A percentile compares a stretch with the other conserved stretches of the same genome.
Evolutionary conservation across 495 filamentous ascomycete species (phyloP).

Genomic region (Daldinia decipiens): DNA sequence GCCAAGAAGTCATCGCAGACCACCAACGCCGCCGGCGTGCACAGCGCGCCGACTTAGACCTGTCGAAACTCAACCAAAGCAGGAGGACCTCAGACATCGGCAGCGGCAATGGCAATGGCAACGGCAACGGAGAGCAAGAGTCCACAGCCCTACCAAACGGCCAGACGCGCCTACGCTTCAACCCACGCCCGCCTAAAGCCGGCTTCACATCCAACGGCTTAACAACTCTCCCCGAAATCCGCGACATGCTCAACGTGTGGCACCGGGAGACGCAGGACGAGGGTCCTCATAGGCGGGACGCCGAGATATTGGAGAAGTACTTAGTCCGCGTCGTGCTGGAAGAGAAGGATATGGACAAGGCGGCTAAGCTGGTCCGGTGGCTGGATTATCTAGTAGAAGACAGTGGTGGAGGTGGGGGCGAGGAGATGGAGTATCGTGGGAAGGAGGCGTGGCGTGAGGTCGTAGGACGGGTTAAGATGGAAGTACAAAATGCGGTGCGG

Average conservation of each 20-base stretch:
- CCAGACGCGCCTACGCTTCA: constrained; percentile 52
- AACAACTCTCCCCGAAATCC: constrained; percentile 47
- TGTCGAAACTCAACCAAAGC: constrained; percentile 24
- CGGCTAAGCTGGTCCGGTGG: constrained; percentile 73
- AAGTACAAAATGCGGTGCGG: constrained; percentile 68
- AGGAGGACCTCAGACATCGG: constrained; percentile 12
- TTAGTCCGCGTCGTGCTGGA: constrained; percentile 72
- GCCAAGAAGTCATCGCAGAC: constrained; percentile 78
- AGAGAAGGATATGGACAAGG: constrained; percentile 81
- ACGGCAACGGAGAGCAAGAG: neutral
- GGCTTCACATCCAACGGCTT: constrained; percentile 44
- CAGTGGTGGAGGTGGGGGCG: constrained; percentile 16
- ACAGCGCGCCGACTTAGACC: constrained; percentile 46
- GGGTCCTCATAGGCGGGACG: constrained; percentile 80
- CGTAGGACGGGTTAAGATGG: constrained; percentile 63
- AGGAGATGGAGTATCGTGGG: constrained; percentile 43
- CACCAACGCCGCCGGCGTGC: constrained; percentile 66
- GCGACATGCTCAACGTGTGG: constrained; percentile 70
- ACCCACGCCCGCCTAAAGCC: constrained; percentile 48
- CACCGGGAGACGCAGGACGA: constrained; percentile 69
- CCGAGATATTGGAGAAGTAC: constrained; percentile 75
- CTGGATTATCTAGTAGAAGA: constrained; percentile 75
- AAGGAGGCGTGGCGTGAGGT: constrained; percentile 58
- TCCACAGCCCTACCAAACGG: constrained; percentile 20
- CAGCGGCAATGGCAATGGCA: constrained; percentile 26